Base-by-base conservation (phyloP, 495 filamentous ascomycete genomes). In the Penicillium robsamsonii region DNA sequence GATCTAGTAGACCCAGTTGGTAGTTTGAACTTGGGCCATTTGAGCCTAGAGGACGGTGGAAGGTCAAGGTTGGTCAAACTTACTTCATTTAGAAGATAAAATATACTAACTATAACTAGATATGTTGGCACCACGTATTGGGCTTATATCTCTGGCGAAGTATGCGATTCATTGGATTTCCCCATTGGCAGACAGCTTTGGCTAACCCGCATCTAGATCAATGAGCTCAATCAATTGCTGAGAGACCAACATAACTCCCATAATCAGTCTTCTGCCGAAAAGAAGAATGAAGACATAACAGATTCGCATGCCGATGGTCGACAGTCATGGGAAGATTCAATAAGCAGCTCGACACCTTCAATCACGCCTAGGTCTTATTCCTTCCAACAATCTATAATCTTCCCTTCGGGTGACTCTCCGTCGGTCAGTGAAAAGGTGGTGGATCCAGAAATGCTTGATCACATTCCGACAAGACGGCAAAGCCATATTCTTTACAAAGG, bases 91-190 rank as follows among this genome's bases (percentile, higher is more conserved):
- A 2, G n/a, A 45, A 22, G 22, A 22, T 22, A 1, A 22, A 22
- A 15, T 54, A 1, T 55, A 17, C 44, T 64, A 56, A 63, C 40
- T 40, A n/a, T 49, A 13, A 24, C 18, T 58, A 79, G 75, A 71
- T 80, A 80, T 56, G 76, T 80, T 25, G 75, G 76, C 42, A 80
- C 76, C 7, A 80, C 77, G 24, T 80, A 77, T 56, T 80, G 77
- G 77, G 77, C 77, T 17, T 80, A 76, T 57, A 77, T 80, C 17
- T 76, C 75, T n/a, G 70, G 75, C 33, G 76, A 80, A 65, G 77
- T 78, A 70, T 51, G 60, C 17, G 44, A 12, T 24, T 31, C n/a
- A 3, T 11, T 11, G 1, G 15, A 11, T 52, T 10, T 8, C 15
- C 25, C 8, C 33, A 27, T n/a, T 5, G 7, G 24, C 5, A 29